phyloP scores from a whole-genome alignment of 495 filamentous ascomycete species.

The Schizothecium vesticola region DNA sequence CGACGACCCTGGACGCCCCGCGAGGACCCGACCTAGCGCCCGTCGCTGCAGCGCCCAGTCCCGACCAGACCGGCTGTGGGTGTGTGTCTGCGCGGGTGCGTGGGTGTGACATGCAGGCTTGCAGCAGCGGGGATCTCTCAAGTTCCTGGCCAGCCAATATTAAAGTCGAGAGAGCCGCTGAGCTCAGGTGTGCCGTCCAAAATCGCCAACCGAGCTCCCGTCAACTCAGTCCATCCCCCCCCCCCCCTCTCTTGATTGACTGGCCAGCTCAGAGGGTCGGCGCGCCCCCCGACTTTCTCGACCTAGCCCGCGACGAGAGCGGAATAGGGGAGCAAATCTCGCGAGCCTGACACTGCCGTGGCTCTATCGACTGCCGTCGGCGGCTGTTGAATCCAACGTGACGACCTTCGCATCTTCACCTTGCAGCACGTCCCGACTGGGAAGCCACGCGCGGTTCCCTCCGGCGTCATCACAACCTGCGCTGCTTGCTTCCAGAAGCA shows the following conservation, averaged over 20 bases:
- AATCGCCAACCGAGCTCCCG: conserved; percentile 16
- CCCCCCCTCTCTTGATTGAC: conserved; percentile 18
- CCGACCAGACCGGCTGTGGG: conserved; percentile 2
- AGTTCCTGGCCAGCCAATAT: conserved; percentile 40
- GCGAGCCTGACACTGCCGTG: conserved; percentile 8
- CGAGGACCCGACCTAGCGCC: conserved; percentile 18
- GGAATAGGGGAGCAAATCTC: conserved; percentile 6
- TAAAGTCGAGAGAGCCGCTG: conserved; percentile 44
- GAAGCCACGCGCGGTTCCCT: conserved; percentile 5
- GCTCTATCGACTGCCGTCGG: conserved; percentile 7
- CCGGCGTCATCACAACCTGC: neutral
- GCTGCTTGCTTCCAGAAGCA: neutral
- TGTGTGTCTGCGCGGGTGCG: conserved; percentile 7
- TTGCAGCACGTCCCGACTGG: neutral
- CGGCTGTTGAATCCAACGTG: conserved; percentile 16
- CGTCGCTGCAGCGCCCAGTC: conserved; percentile 17
- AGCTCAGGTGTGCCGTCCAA: conserved; percentile 19
- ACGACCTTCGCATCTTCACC: conserved; percentile 10
- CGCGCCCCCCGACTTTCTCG: conserved; percentile 4
- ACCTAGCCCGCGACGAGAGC: neutral
- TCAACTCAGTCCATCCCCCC: conserved; percentile 8
- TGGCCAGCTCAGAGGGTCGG: conserved; percentile 1
- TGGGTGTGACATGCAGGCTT: conserved; percentile 26
- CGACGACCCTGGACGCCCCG: neutral
- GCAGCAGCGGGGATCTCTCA: conserved; percentile 21